Percentiles rank a stretch among this genome's conserved stretches.
Evolutionary conservation across 306 rosid species (phyloP).

Genomic region (Senna tora): DNA sequence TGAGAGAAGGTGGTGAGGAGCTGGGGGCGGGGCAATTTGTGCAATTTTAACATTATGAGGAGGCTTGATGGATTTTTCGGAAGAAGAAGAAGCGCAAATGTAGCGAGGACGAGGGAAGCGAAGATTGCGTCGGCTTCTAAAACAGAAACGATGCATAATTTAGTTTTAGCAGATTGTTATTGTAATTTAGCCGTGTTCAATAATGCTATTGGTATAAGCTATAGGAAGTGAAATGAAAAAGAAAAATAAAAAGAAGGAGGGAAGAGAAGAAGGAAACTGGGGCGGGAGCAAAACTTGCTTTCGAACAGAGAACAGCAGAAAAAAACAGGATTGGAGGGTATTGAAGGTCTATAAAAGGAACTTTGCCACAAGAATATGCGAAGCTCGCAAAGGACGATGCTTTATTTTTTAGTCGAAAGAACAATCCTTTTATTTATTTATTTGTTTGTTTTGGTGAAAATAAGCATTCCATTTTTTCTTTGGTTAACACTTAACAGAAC

Average conservation of each 20-base stretch:
- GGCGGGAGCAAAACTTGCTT: too few relatives aligned
- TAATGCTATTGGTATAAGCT: not conserved
- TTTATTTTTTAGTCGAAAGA: not conserved
- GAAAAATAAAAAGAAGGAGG: not conserved
- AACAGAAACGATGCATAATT: conserved; percentile 61
- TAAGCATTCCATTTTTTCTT: too few relatives aligned
- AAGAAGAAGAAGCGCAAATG: conserved; percentile 33
- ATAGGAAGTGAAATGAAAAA: not conserved
- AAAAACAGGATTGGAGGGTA: not conserved
- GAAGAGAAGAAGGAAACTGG: not conserved
- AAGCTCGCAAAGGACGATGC: too few relatives aligned
- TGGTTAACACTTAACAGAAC: too few relatives aligned
- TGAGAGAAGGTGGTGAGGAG: conserved; percentile 26
- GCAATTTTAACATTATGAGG: conserved; percentile 33
- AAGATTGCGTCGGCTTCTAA: conserved; percentile 52
- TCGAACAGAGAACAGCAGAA: too few relatives aligned
- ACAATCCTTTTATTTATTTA: not conserved
- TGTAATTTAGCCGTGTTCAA: not conserved
- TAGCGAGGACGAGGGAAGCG: conserved; percentile 44
- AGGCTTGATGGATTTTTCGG: conserved; percentile 25
- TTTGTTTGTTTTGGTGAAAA: too few relatives aligned
- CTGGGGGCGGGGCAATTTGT: conserved; percentile 46
- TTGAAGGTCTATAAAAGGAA: not conserved
- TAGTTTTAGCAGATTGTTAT: not conserved
- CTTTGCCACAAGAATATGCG: conserved; percentile 35